These are phyloP conservation scores for Xerocomellus dryophilus DNA, from an alignment of 768 basidiomycete species.

Conservation along the genomic window DNA sequence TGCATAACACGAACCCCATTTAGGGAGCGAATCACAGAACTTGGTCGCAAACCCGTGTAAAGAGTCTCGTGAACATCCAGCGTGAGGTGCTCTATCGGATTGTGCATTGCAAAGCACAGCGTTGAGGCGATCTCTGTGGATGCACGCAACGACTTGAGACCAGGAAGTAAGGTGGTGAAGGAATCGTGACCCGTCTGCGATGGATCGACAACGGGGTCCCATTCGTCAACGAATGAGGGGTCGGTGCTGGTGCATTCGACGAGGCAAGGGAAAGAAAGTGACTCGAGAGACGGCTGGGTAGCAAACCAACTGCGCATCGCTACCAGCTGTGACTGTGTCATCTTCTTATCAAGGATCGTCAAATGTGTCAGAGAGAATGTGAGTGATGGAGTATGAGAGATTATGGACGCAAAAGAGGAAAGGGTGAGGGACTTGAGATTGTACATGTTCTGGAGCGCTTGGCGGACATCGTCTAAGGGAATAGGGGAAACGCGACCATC, in stretches of 20 bases:
- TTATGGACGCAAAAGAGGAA: constrained; percentile 23
- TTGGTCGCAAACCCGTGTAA: constrained; percentile 29
- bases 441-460: constrained; percentile 29
- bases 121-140: constrained; percentile 23
- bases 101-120: constrained; percentile 17
- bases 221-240: constrained; percentile 7
- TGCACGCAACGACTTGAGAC: constrained; percentile 27
- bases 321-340: constrained; percentile 22
- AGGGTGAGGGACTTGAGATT: constrained; percentile 29
- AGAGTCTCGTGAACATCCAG: constrained; percentile 28
- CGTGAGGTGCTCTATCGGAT: constrained; percentile 21
- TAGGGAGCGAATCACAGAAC: constrained; percentile 25
- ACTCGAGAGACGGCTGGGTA: constrained; percentile 26
- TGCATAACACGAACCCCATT: constrained; percentile 30
- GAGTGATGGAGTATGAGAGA: constrained; percentile 18
- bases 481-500: constrained; percentile 6
- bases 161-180: constrained; percentile 17
- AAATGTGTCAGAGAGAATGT: constrained; percentile 23
- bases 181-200: not conserved
- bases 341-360: constrained; percentile 27
- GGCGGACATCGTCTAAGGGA: constrained; percentile 20
- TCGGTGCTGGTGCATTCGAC: constrained; percentile 9
- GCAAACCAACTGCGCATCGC: constrained; percentile 24
- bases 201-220: not conserved
- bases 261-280: constrained; percentile 28